Conservation (phyloP, 441 rosid genomes). For the Populus tomentosa region DNA sequence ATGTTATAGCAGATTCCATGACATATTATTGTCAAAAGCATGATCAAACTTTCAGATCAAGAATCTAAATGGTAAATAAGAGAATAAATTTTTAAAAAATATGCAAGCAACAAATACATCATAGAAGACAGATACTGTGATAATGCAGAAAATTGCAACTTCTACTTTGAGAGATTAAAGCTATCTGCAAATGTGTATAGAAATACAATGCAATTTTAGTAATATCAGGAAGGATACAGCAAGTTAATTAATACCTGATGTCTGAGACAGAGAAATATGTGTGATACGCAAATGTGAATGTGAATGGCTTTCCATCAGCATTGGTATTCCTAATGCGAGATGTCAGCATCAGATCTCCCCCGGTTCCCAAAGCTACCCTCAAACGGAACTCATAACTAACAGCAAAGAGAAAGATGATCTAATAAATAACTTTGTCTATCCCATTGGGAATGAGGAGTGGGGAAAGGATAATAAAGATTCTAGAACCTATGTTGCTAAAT, state of each 20-base stretch:
- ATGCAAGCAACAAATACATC: not conserved
- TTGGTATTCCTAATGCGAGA: constrained; percentile 82
- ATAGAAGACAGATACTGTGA: not conserved
- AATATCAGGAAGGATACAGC: not conserved
- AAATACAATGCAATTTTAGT: constrained; percentile 21
- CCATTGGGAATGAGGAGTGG: not conserved
- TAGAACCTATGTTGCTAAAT: not conserved
- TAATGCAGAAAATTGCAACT: not conserved
- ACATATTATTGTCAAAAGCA: not conserved
- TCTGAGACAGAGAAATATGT: constrained; percentile 87
- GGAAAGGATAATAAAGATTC: not conserved
- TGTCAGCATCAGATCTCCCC: constrained; percentile 79
- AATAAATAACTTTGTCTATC: constrained; percentile 3
- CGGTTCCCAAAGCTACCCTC: constrained; percentile 71
- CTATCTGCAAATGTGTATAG: constrained; percentile 82
- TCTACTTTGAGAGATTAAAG: constrained; percentile 48
- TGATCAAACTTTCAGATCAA: not conserved
- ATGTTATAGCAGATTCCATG: not conserved
- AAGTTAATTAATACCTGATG: constrained; percentile 48
- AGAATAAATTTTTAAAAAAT: not conserved
- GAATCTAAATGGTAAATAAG: not conserved
- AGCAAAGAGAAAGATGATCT: constrained; percentile 10
- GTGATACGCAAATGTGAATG: constrained; percentile 92
- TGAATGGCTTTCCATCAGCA: constrained; percentile 78
- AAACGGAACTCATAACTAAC: constrained; percentile 77